Evolutionary conservation across 2,329 filamentous ascomycete species (phyloP).

Genomic region (Trichothecium roseum): DNA sequence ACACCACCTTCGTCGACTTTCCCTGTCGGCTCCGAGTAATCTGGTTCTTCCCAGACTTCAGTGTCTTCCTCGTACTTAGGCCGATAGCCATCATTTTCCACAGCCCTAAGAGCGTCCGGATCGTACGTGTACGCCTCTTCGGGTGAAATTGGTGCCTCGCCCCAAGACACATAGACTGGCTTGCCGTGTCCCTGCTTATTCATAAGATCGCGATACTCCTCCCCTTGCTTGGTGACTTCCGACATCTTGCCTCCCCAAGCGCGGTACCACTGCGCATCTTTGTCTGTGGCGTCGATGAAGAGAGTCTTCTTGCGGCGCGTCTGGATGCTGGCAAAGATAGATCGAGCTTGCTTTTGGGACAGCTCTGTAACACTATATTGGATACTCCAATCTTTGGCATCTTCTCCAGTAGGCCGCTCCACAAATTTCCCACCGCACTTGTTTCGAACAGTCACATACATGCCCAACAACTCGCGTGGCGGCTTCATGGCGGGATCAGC

Average conservation of each 20-base stretch:
- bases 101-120: no score
- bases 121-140: neutral
- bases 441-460: conserved; percentile 65
- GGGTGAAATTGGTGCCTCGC: conserved; percentile 16
- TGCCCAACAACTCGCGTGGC: conserved; percentile 43
- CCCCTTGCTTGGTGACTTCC: conserved; percentile 40
- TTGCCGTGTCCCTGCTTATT: conserved; percentile 37
- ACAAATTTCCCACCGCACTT: conserved; percentile 58
- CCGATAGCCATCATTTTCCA: no score
- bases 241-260: conserved; percentile 15
- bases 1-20: no score
- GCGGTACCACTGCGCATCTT: neutral
- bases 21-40: no score
- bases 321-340: conserved; percentile 46
- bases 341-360: conserved; percentile 26
- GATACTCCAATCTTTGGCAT: conserved; percentile 51
- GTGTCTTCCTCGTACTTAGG: conserved; percentile 14
- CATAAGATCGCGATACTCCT: conserved; percentile 43
- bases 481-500: neutral
- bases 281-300: conserved; percentile 31
- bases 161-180: conserved; percentile 37
- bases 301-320: conserved; percentile 32
- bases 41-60: conserved; percentile 15
- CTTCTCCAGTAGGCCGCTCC: conserved; percentile 43
- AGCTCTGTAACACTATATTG: conserved; percentile 69